Evolutionary conservation across 371 early-diverging fungal species (phyloP).

Genomic region (Apophysomyces ossiformis): DNA sequence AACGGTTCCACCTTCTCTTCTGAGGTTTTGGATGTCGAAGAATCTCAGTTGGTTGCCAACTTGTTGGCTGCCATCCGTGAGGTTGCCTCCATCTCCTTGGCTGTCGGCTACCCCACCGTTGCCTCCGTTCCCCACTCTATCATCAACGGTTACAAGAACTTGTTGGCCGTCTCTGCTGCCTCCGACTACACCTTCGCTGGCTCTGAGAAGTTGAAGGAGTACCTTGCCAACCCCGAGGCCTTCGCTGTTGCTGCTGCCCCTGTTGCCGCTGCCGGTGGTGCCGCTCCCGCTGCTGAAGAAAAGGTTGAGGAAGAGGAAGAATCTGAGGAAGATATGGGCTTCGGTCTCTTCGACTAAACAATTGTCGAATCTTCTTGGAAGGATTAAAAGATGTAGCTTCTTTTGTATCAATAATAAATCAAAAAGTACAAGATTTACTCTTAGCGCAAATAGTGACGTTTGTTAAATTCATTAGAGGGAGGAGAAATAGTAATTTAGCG

Average conservation of each 20-base stretch:
- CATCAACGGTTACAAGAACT: conserved; percentile 97
- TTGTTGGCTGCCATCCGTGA: conserved; percentile 82
- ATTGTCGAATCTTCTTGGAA: not conserved
- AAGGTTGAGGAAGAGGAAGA: conserved; percentile 71
- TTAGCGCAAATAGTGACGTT: not conserved
- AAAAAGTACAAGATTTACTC: not conserved
- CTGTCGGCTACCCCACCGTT: conserved; percentile 90
- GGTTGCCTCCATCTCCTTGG: conserved; percentile 96
- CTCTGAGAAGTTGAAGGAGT: conserved; percentile 92
- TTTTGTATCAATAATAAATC: conserved; percentile 7
- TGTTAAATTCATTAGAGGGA: no score
- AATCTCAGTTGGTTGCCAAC: conserved; percentile 80
- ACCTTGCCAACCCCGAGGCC: conserved; percentile 87
- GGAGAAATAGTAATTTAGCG: no score
- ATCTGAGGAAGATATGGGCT: conserved; percentile 83
- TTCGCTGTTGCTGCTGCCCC: conserved; percentile 76
- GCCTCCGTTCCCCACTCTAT: conserved; percentile 98
- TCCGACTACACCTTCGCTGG: conserved; percentile 94
- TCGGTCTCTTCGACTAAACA: conserved; percentile 84
- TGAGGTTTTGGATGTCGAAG: conserved; percentile 93
- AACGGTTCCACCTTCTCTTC: conserved; percentile 92
- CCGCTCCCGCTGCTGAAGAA: conserved; percentile 49
- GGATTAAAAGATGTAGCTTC: not conserved
- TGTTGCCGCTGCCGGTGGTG: conserved; percentile 58
- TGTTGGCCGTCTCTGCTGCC: conserved; percentile 90